These are phyloP conservation scores for Fomitopsis schrenkii DNA, from an alignment of 1,284 basidiomycete species.

Conservation along the genomic window DNA sequence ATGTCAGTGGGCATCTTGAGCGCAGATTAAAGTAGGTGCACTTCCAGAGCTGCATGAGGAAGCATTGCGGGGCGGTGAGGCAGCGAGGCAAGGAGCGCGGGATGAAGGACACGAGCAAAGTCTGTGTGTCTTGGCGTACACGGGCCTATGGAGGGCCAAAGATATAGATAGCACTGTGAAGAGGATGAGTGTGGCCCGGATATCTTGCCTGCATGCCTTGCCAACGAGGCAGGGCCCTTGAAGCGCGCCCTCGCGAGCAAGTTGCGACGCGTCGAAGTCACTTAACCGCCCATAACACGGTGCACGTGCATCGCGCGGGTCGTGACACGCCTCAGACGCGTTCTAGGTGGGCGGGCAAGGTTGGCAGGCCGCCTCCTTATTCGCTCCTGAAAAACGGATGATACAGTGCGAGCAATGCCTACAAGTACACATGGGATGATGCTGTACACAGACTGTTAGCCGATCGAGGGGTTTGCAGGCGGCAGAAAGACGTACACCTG, in stretches of 20 bases:
- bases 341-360: background rate
- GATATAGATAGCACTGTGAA: constrained; percentile 15
- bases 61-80: constrained; percentile 14
- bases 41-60: constrained; percentile 13
- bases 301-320: constrained; percentile 23
- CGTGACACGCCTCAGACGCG: constrained; percentile 19
- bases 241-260: background rate
- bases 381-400: background rate
- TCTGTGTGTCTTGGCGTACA: background rate
- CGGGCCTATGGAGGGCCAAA: background rate
- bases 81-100: background rate
- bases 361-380: background rate
- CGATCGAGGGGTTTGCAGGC: background rate
- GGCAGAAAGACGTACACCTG: background rate
- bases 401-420: background rate
- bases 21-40: constrained; percentile 8
- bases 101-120: constrained; percentile 1
- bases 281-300: constrained; percentile 23
- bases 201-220: constrained; percentile 27
- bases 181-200: constrained; percentile 1
- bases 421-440: background rate
- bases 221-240: constrained; percentile 22
- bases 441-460: background rate
- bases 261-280: constrained; percentile 6
- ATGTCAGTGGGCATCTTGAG: background rate